These are phyloP conservation scores for Pichia thaimueangensis DNA, from an alignment of 805 yeast species.

Conservation along the genomic window DNA sequence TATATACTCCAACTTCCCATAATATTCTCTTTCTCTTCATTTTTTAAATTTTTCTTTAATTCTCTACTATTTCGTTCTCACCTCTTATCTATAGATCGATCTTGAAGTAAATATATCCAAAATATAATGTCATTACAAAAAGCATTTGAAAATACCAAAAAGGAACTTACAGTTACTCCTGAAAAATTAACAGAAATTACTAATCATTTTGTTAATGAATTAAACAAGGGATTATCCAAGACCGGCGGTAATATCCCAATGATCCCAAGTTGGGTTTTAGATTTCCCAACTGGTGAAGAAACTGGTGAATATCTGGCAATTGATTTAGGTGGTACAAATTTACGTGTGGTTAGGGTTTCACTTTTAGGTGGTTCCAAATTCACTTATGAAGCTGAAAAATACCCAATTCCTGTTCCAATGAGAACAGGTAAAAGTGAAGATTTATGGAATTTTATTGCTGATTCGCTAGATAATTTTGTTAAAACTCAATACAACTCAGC, in stretches of 20 bases:
- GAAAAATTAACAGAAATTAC: slow-evolving; percentile 60
- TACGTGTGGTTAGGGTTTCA: slow-evolving; percentile 84
- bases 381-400: slow-evolving; percentile 82
- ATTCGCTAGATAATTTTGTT: slow-evolving; percentile 65
- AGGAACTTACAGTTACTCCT: slow-evolving; percentile 54
- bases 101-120: too few species aligned
- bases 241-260: slow-evolving; percentile 87
- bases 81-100: too few species aligned
- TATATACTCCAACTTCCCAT: too few species aligned
- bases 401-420: slow-evolving; percentile 66
- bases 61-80: too few species aligned
- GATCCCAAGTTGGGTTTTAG: slow-evolving; percentile 97
- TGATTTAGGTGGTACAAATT: slow-evolving; percentile 95
- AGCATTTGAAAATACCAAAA: slow-evolving; percentile 48
- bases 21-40: too few species aligned
- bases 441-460: slow-evolving; percentile 83
- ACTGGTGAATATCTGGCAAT: slow-evolving; percentile 86
- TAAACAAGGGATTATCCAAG: slow-evolving; percentile 71
- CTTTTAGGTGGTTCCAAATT: slow-evolving; percentile 79
- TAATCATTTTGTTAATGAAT: slow-evolving; percentile 69
- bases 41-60: too few species aligned
- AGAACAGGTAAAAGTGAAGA: slow-evolving; percentile 75
- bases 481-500: slow-evolving; percentile 51
- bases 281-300: slow-evolving; percentile 88
- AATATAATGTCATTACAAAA: slow-evolving; percentile 10